A percentile compares a stretch with the other conserved stretches of the same genome.
Conservation (phyloP, 257 asterid genomes). For the Plantago ovata region DNA sequence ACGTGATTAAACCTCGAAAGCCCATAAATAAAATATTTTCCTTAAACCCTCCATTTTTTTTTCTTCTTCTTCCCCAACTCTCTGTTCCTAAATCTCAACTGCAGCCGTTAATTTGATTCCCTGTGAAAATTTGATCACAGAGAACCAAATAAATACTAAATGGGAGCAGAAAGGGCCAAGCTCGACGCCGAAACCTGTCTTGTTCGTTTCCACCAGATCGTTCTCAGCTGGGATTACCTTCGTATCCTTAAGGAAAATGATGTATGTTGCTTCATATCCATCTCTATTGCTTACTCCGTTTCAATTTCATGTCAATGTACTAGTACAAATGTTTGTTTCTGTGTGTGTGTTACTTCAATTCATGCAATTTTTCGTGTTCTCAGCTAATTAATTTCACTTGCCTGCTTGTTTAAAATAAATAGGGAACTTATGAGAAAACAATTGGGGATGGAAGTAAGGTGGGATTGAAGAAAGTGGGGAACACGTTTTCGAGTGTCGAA, state of each 20-base stretch:
- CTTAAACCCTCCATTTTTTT: no score
- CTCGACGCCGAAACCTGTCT: conserved; percentile 53
- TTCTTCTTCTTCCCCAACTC: no score
- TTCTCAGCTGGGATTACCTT: conserved; percentile 85
- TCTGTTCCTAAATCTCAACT: no score
- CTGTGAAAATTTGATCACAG: no score
- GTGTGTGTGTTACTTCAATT: no score
- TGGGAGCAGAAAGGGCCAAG: conserved; percentile 74
- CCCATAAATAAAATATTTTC: no score
- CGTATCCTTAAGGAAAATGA: conserved; percentile 58
- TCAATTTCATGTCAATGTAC: background rate
- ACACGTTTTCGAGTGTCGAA: conserved; percentile 63
- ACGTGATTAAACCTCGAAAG: no score
- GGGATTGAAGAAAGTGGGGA: conserved; percentile 61
- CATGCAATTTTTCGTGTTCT: conserved; percentile 1
- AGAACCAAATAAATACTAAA: conserved; percentile 23
- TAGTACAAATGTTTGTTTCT: background rate
- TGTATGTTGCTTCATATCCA: conserved; percentile 27
- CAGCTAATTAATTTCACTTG: background rate
- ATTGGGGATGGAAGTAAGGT: conserved; percentile 29
- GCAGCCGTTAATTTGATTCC: no score
- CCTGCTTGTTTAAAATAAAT: background rate
- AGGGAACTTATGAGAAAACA: conserved; percentile 33
- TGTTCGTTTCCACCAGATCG: conserved; percentile 70
- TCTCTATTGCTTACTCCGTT: background rate